phyloP scores from a whole-genome alignment of 345 rosid species.

The Citrus unshiu region DNA sequence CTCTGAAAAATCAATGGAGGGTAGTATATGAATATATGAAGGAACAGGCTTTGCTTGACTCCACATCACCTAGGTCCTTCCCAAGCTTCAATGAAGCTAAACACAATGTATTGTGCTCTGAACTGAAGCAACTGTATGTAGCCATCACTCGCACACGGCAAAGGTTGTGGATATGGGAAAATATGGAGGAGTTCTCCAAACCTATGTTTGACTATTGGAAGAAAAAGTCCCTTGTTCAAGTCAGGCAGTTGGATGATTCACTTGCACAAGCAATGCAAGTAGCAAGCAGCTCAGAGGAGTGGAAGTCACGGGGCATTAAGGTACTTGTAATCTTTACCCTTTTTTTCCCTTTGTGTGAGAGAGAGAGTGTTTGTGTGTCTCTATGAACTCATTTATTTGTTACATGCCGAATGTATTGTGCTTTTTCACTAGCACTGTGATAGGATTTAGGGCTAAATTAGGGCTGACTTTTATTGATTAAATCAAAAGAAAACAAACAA shows the following conservation, averaged over 20 bases:
- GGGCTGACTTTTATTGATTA: too few species aligned
- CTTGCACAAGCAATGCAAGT: constrained; percentile 42
- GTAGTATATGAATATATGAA: constrained; percentile 43
- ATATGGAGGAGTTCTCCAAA: constrained; percentile 27
- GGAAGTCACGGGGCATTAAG: constrained; percentile 45
- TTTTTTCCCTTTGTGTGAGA: too few species aligned
- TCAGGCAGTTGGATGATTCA: constrained; percentile 29
- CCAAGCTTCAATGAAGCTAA: constrained; percentile 31
- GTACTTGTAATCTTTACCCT: constrained; percentile 11
- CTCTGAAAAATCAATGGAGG: constrained; percentile 42
- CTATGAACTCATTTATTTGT: neutral
- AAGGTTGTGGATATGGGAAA: constrained; percentile 55
- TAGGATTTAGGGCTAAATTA: too few species aligned
- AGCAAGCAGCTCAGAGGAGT: constrained; percentile 43
- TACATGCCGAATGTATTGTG: neutral
- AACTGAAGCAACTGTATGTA: constrained; percentile 49
- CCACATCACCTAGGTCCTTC: constrained; percentile 6
- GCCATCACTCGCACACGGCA: constrained; percentile 55
- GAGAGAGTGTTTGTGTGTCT: neutral
- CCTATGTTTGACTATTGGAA: constrained; percentile 41
- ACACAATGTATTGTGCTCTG: constrained; percentile 45
- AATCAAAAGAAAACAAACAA: too few species aligned
- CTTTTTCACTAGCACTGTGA: neutral
- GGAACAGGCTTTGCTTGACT: constrained; percentile 28
- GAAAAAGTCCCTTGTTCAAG: constrained; percentile 31